Base-by-base conservation (phyloP, 129 eudicot genomes). In the Tagetes erecta region DNA sequence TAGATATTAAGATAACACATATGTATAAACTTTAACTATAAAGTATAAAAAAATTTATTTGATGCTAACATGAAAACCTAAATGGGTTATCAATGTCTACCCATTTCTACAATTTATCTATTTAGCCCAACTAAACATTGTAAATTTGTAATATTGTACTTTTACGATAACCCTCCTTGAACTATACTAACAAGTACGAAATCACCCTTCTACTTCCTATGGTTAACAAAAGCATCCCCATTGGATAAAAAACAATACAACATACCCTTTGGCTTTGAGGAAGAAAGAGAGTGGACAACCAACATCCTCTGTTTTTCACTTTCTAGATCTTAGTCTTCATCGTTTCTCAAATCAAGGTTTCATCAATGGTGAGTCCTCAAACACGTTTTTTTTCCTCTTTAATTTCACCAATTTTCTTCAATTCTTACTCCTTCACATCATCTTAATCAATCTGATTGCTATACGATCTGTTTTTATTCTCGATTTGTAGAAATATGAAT, bases 231-330 rank as follows among this genome's bases (percentile, higher is more conserved):
- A 76, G 49, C 3, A n/a, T 5, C 80, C 60, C 20, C 44, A 4
- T 31, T 8, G 4, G 4, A 40, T 33, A 75, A 51, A 65, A 56
- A 30, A 30, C 37, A 47, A 52, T 56, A 55, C 68, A 53, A 67
- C 49, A 67, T 20, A 30, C 73, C 68, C 80, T 67, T 55, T 10
- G 44, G 49, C 50, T 76, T 75, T 75, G 65, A 14, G 40, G 72
- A 67, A 76, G 72, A 73, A 68, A 66, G 70, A 79, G 84, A 44
- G 79, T 80, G 79, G 82, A 84, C 74, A 81, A 82, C 81, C 83
- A 68, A 79, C 84, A 82, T 82, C 87, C 89, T 84, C 85, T 86
- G 83, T 84, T 85, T 85, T 81, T 88, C 71, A 78, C 86, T 78
- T 77, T 75, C 83, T 83, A 87, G 96, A 90, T 90, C 90, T 83